phyloP scores from a whole-genome alignment of 768 basidiomycete species.

The Russula sp. region DNA sequence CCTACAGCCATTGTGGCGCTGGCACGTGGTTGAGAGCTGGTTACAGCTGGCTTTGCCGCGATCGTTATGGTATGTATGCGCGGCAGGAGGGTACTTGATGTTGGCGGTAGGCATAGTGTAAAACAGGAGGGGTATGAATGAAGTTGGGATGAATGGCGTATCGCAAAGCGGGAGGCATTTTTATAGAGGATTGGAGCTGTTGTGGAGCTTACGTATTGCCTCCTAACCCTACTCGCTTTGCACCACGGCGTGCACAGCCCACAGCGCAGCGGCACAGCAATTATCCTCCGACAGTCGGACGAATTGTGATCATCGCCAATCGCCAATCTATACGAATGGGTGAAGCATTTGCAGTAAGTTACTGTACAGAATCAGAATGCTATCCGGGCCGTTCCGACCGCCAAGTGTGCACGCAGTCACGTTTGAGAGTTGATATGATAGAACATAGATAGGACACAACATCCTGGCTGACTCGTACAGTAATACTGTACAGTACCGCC shows the following conservation, averaged over 20 bases:
- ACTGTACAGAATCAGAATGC: background rate
- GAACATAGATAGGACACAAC: no score
- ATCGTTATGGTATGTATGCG: constrained; percentile 3
- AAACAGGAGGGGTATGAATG: constrained; percentile 3
- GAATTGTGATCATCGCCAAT: no score
- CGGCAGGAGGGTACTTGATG: constrained; percentile 25
- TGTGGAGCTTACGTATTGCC: background rate
- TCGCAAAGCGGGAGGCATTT: background rate
- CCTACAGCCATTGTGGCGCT: constrained; percentile 11
- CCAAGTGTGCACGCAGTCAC: no score
- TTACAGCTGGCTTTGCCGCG: constrained; percentile 8
- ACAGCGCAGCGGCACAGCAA: background rate
- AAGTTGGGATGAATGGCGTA: background rate
- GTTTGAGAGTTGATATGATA: no score
- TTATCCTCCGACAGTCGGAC: background rate
- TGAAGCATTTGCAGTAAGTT: background rate
- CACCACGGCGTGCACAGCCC: no score
- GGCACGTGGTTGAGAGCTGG: constrained; percentile 18
- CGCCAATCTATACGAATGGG: no score
- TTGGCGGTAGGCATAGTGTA: constrained; percentile 17
- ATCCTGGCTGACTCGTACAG: no score
- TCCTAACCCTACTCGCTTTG: constrained; percentile 1
- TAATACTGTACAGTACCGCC: no score
- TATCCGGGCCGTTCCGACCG: no score
- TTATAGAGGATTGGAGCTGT: background rate